Evolutionary conservation across 2,329 filamentous ascomycete species (phyloP).

Genomic region (Paecilomyces sp.): DNA sequence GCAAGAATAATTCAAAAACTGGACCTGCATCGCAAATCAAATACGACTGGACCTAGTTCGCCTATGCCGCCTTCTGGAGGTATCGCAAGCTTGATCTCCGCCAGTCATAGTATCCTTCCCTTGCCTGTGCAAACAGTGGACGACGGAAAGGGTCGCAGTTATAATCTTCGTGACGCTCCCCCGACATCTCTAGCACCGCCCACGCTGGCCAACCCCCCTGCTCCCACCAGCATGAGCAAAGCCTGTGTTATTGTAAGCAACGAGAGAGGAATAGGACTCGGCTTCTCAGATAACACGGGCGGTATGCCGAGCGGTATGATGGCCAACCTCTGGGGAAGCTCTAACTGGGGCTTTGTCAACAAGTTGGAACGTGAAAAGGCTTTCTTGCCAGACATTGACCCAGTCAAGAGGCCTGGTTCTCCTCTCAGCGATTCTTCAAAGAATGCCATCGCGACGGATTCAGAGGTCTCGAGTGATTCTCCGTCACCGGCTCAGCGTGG

Average conservation of each 20-base stretch:
- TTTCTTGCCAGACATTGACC: conserved; percentile 20
- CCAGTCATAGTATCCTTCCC: conserved; percentile 72
- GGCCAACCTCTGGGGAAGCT: conserved; percentile 90
- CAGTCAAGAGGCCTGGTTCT: conserved; percentile 13
- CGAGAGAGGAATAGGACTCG: conserved; percentile 62
- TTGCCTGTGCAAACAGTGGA: conserved; percentile 36
- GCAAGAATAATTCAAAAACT: conserved; percentile 88
- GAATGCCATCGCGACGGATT: conserved; percentile 11
- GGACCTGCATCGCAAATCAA: conserved; percentile 74
- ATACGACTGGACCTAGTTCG: conserved; percentile 47
- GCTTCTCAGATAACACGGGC: conserved; percentile 55
- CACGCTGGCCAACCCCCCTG: conserved; percentile 76
- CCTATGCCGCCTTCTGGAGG: conserved; percentile 48
- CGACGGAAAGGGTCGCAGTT: conserved; percentile 25
- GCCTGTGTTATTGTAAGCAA: conserved; percentile 74
- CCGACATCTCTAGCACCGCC: conserved; percentile 67
- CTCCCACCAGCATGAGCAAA: conserved; percentile 78
- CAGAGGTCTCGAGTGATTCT: conserved; percentile 13
- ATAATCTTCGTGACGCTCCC: conserved; percentile 38
- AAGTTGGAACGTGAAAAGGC: conserved; percentile 51
- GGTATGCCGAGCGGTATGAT: conserved; percentile 77
- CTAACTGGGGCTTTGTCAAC: conserved; percentile 68
- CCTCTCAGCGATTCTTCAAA: conserved; percentile 19
- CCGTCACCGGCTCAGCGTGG: conserved; percentile 18
- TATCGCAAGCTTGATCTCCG: conserved; percentile 78